Evolutionary conservation across 2,329 filamentous ascomycete genomes (phyloP), one percentile per base, ranked within the genome.

Genomic region (Aspergillus sp.): DNA sequence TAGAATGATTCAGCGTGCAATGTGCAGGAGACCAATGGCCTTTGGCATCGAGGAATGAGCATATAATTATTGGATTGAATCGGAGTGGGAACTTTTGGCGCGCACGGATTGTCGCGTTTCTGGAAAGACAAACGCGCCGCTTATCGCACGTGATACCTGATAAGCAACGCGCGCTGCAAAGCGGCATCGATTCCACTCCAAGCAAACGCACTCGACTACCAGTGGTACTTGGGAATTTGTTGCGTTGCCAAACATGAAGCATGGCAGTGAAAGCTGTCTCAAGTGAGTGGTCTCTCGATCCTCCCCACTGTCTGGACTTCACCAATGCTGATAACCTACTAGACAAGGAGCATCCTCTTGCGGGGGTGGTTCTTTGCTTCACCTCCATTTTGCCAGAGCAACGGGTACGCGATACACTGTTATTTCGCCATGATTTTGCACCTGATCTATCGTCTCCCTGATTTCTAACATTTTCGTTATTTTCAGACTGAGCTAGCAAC

Each of bases 331-430:
- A 67, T 44, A 48, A 49, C 20, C 41, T 26, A 49, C 17, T 49
- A 72, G 83, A 86, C 71, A 76, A 80, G 54, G 79, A 85, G 45
- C 77, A 79, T 57, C 87, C 88, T 48, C 82, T 92, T 60, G 77
- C 78, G 57, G 87, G 88, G 61, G 82, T 90, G 49, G 82, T 94
- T 55, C 79, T 96, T 61, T 96, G 91, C 79, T 95, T 90, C 74
- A 96, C 91, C 47, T 91, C 88, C 62, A 87, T 96, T 60, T 79
- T 86, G 50, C 83, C 88, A 52, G 90, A 95, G 65, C 80, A 87
- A 66, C 83, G 90, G 71, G 90, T 93, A 77, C 63, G 81, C 76
- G 55, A 57, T 40, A 22, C 36, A 35, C 13, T 7, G 10, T 22
- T 8, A 41, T 17, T 14, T 13, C 8, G 10, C 19, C 17, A 19